Conservation (phyloP, 1,284 basidiomycete genomes). For the Stygiomarasmius scandens region DNA sequence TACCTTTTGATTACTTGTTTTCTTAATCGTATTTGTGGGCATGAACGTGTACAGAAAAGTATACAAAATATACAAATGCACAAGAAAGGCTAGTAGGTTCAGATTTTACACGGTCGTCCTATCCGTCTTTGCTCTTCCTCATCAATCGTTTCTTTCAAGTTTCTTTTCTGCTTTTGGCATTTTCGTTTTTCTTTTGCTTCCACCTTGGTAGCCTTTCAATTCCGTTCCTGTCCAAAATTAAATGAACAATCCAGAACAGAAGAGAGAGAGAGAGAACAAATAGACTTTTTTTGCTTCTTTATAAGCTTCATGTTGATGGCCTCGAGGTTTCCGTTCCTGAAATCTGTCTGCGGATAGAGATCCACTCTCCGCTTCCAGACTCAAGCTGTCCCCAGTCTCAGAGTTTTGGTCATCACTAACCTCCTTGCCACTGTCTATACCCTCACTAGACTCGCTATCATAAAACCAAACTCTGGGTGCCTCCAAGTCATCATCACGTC, state of each 20-base stretch:
- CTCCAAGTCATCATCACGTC: background rate
- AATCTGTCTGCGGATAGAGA: constrained; percentile 34
- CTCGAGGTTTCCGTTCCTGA: constrained; percentile 65
- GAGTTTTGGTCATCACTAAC: constrained; percentile 25
- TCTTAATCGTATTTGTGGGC: background rate
- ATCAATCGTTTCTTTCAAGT: constrained; percentile 81
- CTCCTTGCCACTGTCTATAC: constrained; percentile 21
- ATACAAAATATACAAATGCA: background rate
- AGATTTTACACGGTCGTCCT: background rate
- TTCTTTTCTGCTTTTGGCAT: constrained; percentile 93
- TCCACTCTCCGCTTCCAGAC: constrained; percentile 27
- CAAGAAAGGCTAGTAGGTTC: too few relatives aligned
- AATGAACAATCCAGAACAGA: background rate
- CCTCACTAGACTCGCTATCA: constrained; percentile 15
- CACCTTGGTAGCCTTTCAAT: constrained; percentile 85
- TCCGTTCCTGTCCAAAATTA: constrained; percentile 68
- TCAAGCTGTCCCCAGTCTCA: constrained; percentile 34
- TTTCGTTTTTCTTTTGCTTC: constrained; percentile 88
- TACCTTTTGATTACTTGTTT: background rate
- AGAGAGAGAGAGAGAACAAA: constrained; percentile 6
- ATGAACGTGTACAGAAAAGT: background rate
- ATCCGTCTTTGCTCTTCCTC: constrained; percentile 52
- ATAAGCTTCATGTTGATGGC: constrained; percentile 91
- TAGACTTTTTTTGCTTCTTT: constrained; percentile 87
- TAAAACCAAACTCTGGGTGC: constrained; percentile 11